Conservation (phyloP, 495 filamentous ascomycete species). For the Hyaloscypha hepaticicola region DNA sequence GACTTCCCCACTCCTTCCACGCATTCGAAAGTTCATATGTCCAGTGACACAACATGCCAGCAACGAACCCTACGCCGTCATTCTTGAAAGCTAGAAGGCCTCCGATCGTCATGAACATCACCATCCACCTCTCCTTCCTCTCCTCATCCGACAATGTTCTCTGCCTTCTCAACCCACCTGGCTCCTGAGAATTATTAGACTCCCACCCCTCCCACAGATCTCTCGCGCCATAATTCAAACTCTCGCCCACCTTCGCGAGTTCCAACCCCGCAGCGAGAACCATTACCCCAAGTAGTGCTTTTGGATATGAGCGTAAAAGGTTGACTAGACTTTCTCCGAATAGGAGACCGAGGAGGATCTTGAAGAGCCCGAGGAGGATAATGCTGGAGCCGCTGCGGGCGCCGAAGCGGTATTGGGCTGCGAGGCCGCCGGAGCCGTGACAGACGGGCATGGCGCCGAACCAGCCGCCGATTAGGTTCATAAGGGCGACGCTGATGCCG, state of each 20-base stretch:
- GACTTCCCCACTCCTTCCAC: slow-evolving; percentile 1
- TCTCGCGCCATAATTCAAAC: slow-evolving; percentile 68
- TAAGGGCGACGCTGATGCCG: slow-evolving; percentile 73
- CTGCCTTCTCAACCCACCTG: slow-evolving; percentile 21
- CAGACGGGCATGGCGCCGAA: slow-evolving; percentile 96
- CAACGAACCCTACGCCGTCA: slow-evolving; percentile 81
- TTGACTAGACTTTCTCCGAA: slow-evolving; percentile 67
- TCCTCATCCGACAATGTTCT: slow-evolving; percentile 56
- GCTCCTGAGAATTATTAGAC: slow-evolving; percentile 32
- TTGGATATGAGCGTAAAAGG: slow-evolving; percentile 70
- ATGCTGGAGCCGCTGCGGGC: slow-evolving; percentile 83
- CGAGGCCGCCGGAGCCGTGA: slow-evolving; percentile 87
- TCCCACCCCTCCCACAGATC: slow-evolving; percentile 50
- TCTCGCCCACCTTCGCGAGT: slow-evolving; percentile 78
- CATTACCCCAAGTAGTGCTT: slow-evolving; percentile 76
- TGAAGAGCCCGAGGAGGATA: slow-evolving; percentile 73
- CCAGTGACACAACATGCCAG: slow-evolving; percentile 73
- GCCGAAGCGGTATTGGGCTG: slow-evolving; percentile 86
- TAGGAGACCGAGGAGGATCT: slow-evolving; percentile 71
- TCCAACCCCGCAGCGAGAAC: slow-evolving; percentile 87
- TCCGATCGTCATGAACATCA: slow-evolving; percentile 86
- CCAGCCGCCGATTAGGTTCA: slow-evolving; percentile 85
- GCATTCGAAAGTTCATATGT: slow-evolving; percentile 39
- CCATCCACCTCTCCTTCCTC: slow-evolving; percentile 69
- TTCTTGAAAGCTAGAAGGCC: slow-evolving; percentile 74